Evolutionary conservation across 257 asterid species (phyloP), one percentile per base, ranked within the genome.

Genomic region (Osmanthus fragrans): DNA sequence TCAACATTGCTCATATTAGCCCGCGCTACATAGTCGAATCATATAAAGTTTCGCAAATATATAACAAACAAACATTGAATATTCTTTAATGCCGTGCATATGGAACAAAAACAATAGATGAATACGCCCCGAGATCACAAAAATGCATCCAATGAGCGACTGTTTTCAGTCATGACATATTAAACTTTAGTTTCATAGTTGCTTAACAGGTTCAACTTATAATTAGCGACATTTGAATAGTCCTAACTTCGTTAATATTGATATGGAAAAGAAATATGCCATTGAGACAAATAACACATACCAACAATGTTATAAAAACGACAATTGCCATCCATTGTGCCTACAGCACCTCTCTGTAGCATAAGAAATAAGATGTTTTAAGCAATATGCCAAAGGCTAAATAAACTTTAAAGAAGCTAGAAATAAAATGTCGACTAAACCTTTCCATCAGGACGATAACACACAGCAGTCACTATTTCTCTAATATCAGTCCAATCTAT

Each of bases 291-390:
- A 21, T 30, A 19, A 54, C 11, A 13, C 72, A 60, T 86, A 94
- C 97, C 99, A 85, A 80, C 79, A 70, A 90, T 72, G 42, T 91
- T 91, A 72, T 82, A 94, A 63, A 86, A 94, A 29, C 77, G 88
- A 83, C 96, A 94, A 73, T 84, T 90, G 6, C 99, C 99, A 72
- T 91, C 89, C 89, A 90, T 85, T 82, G 93, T 91, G 67, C 99
- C 99, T 69, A 92, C 87, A 56, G 90, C 82, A 51, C 99, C 97
- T 36, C 99, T 95, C 96, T 94, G 88, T 64, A 80, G 27, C 32
- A 81, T 10, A 76, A 71, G 60, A 81, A 42, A 70, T 9, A 74
- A 40, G 27, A 74, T 65, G 54, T 40, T 73, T 32, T 63, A 64
- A 51, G 29, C 77, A 40, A 0, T 36, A 36, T 58, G 42, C 16